These are phyloP conservation scores for Lobosporangium transversale DNA, from an alignment of 192 early-diverging fungal species.

Conservation along the genomic window DNA sequence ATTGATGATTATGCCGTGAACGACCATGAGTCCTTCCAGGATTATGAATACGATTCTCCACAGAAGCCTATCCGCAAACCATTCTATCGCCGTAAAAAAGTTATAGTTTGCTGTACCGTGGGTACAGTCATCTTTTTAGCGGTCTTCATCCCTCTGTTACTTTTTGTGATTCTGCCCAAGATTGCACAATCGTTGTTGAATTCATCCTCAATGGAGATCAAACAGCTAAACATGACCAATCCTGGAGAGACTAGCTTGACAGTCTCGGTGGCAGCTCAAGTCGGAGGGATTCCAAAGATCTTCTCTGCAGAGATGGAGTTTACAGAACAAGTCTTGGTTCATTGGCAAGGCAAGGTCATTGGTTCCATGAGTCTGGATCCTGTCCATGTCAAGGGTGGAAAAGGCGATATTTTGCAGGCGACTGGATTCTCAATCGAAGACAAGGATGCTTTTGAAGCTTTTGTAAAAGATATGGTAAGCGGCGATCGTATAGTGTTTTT, in stretches of 20 bases:
- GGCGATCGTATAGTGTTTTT: not conserved
- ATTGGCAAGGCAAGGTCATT: conserved; percentile 19
- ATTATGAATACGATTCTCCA: conserved; percentile 27
- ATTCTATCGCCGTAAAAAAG: conserved; percentile 61
- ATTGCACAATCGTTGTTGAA: conserved; percentile 33
- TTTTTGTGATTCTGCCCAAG: conserved; percentile 53
- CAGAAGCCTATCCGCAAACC: conserved; percentile 30
- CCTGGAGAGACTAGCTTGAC: conserved; percentile 19
- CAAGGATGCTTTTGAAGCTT: conserved; percentile 21
- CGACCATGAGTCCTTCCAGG: conserved; percentile 21
- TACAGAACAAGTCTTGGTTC: conserved; percentile 22
- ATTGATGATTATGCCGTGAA: conserved; percentile 1
- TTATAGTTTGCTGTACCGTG: conserved; percentile 54
- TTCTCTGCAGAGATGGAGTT: conserved; percentile 39
- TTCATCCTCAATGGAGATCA: conserved; percentile 24
- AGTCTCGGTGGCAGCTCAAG: conserved; percentile 23
- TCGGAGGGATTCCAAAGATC: conserved; percentile 40
- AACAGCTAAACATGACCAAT: conserved; percentile 41
- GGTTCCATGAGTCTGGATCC: conserved; percentile 40
- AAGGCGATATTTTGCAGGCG: conserved; percentile 23
- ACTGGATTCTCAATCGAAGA: conserved; percentile 23
- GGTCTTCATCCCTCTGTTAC: conserved; percentile 56
- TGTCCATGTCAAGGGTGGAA: conserved; percentile 34
- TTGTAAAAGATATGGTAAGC: conserved; percentile 39
- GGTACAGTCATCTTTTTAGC: conserved; percentile 54